Conservation (phyloP, 768 basidiomycete species). For the Hygrocybe coccinea region DNA sequence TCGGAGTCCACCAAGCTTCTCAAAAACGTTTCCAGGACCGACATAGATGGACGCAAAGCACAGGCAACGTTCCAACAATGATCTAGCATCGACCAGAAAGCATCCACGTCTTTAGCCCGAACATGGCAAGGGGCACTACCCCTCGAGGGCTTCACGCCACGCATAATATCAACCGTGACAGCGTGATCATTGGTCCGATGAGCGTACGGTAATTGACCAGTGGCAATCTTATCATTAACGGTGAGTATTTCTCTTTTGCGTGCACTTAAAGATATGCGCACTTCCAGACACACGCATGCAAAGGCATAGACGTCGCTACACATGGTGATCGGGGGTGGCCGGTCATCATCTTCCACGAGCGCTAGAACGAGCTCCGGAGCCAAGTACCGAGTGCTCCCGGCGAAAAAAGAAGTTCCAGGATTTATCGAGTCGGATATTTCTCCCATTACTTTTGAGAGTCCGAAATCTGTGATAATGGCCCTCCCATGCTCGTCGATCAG, state of each 20-base stretch:
- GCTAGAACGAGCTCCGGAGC: slow-evolving; percentile 54
- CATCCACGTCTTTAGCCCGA: slow-evolving; percentile 15
- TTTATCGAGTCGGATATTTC: slow-evolving; percentile 42
- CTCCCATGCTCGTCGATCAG: slow-evolving; percentile 48
- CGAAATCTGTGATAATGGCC: slow-evolving; percentile 59
- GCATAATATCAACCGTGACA: slow-evolving; percentile 51
- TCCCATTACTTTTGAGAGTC: slow-evolving; percentile 53
- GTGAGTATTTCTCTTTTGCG: neutral
- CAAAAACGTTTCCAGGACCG: neutral
- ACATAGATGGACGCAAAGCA: slow-evolving; percentile 41
- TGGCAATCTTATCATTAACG: slow-evolving; percentile 40
- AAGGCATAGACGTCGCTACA: slow-evolving; percentile 59
- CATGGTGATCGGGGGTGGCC: slow-evolving; percentile 42
- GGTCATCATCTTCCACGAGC: slow-evolving; percentile 44
- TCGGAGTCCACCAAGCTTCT: neutral
- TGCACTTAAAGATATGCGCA: slow-evolving; percentile 19
- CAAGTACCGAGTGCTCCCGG: slow-evolving; percentile 50
- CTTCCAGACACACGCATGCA: slow-evolving; percentile 56
- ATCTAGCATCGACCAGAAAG: slow-evolving; percentile 41
- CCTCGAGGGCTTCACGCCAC: slow-evolving; percentile 45
- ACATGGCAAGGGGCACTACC: slow-evolving; percentile 28
- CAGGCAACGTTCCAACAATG: slow-evolving; percentile 42
- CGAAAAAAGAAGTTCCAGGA: slow-evolving; percentile 40
- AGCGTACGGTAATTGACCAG: slow-evolving; percentile 48
- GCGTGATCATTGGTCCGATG: slow-evolving; percentile 52